These are phyloP conservation scores for Raffaelea deltoideospora DNA, from an alignment of 2,329 filamentous ascomycete species.

Conservation along the genomic window DNA sequence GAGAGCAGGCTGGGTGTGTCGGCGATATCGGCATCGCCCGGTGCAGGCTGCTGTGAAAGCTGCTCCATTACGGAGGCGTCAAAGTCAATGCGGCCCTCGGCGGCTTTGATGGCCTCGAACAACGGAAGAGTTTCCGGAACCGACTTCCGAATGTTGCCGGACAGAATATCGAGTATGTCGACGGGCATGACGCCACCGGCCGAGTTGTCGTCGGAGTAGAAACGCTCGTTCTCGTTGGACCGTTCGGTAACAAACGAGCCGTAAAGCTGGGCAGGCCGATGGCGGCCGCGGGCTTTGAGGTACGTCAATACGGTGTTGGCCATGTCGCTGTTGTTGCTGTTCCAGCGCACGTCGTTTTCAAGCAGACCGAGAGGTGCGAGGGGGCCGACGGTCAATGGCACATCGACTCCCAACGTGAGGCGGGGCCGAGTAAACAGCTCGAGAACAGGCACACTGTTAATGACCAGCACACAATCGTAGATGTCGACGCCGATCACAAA, in stretches of 20 bases:
- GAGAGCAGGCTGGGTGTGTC: constrained; percentile 25
- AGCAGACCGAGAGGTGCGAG: constrained; percentile 40
- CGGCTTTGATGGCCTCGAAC: constrained; percentile 73
- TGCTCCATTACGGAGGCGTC: constrained; percentile 52
- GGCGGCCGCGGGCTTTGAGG: constrained; percentile 40
- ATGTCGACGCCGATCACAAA: constrained; percentile 89
- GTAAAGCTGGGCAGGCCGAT: constrained; percentile 37
- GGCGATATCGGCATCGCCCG: constrained; percentile 50
- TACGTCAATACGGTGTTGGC: constrained; percentile 42
- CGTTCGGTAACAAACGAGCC: constrained; percentile 43
- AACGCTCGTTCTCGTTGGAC: constrained; percentile 43
- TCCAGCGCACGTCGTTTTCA: constrained; percentile 30
- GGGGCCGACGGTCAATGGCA: constrained; percentile 26
- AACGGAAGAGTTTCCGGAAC: constrained; percentile 43
- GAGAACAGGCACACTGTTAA: constrained; percentile 73
- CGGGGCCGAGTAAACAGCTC: constrained; percentile 70
- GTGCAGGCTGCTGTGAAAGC: constrained; percentile 51
- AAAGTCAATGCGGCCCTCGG: constrained; percentile 67
- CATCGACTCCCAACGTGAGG: constrained; percentile 42
- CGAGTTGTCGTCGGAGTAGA: constrained; percentile 27
- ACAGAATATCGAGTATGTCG: constrained; percentile 39
- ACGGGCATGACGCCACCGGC: constrained; percentile 14
- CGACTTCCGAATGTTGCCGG: constrained; percentile 38
- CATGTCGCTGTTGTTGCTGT: constrained; percentile 30
- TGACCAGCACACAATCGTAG: constrained; percentile 88